Evolutionary conservation across 2,329 filamentous ascomycete species (phyloP).

Genomic region (Cyphellophora attinorum): DNA sequence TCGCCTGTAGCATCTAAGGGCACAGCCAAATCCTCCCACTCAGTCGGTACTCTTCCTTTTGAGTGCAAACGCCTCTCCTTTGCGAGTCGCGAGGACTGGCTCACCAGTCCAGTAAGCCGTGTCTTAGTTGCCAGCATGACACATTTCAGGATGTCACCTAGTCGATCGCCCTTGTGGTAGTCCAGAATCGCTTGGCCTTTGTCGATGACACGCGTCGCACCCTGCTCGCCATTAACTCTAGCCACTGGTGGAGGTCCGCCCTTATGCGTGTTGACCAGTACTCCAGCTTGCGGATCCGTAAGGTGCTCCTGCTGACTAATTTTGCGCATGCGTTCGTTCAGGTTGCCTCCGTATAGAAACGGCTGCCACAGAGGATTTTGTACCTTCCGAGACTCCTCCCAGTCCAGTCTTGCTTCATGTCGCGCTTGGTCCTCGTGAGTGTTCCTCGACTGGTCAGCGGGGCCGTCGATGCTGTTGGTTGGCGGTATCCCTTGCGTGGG

Average conservation of each 20-base stretch:
- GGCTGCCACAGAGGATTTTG: slow-evolving; percentile 65
- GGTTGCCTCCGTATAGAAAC: slow-evolving; percentile 56
- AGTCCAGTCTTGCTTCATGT: slow-evolving; percentile 55
- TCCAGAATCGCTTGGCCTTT: slow-evolving; percentile 63
- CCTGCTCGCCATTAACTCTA: slow-evolving; percentile 51
- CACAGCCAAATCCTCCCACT: slow-evolving; percentile 64
- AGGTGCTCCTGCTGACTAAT: slow-evolving; percentile 50
- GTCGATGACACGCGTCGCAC: slow-evolving; percentile 51
- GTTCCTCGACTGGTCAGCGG: too few species aligned
- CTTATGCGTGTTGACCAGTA: slow-evolving; percentile 37
- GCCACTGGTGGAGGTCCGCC: slow-evolving; percentile 30
- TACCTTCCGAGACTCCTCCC: slow-evolving; percentile 51
- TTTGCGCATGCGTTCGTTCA: slow-evolving; percentile 44
- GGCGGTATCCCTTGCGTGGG: neutral
- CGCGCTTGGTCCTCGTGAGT: slow-evolving; percentile 57
- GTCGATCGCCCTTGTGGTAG: slow-evolving; percentile 50
- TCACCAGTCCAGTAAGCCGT: slow-evolving; percentile 62
- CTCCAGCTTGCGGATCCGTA: slow-evolving; percentile 48
- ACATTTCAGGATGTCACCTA: slow-evolving; percentile 75
- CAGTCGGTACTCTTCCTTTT: slow-evolving; percentile 66
- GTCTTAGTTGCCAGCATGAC: slow-evolving; percentile 77
- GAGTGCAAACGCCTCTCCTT: slow-evolving; percentile 65
- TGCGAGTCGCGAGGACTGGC: slow-evolving; percentile 65
- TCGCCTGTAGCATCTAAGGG: slow-evolving; percentile 33
- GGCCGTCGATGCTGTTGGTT: neutral